A percentile compares a stretch with the other conserved stretches of the same genome.
Evolutionary conservation across 257 asterid species (phyloP).

Genomic region (Catharanthus roseus): DNA sequence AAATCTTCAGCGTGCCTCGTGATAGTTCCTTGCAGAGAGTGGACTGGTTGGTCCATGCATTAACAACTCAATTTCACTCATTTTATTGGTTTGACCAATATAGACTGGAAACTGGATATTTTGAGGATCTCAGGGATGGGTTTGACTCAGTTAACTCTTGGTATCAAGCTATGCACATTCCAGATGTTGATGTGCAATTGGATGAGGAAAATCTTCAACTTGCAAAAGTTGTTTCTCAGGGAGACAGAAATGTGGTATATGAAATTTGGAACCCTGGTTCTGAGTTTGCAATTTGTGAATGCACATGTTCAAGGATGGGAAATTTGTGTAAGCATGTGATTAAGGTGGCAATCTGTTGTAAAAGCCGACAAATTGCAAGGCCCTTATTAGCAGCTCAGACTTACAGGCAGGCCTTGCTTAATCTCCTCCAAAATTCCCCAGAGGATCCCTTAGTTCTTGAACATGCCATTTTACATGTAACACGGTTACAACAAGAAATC

Average conservation of each 20-base stretch:
- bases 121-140: slow-evolving; percentile 35
- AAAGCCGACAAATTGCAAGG: not conserved
- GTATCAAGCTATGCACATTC: slow-evolving; percentile 40
- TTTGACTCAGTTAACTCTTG: slow-evolving; percentile 33
- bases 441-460: slow-evolving; percentile 5
- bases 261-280: slow-evolving; percentile 51
- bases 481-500: not conserved
- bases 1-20: slow-evolving; percentile 4
- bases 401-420: slow-evolving; percentile 4
- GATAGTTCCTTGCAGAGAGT: slow-evolving; percentile 29
- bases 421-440: slow-evolving; percentile 2
- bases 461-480: slow-evolving; percentile 4
- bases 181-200: slow-evolving; percentile 36
- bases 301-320: slow-evolving; percentile 49
- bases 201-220: slow-evolving; percentile 40
- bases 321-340: slow-evolving; percentile 37
- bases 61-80: slow-evolving; percentile 44
- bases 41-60: slow-evolving; percentile 40
- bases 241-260: slow-evolving; percentile 32
- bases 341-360: not conserved
- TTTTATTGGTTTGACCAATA: slow-evolving; percentile 51
- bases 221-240: slow-evolving; percentile 48
- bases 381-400: slow-evolving; percentile 1
- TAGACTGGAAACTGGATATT: slow-evolving; percentile 34
- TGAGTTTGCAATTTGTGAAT: slow-evolving; percentile 48